Percentiles rank a stretch among this genome's conserved stretches.
These are phyloP conservation scores for Haberlea rhodopensis DNA, from an alignment of 257 asterid genomes.

Conservation along the genomic window DNA sequence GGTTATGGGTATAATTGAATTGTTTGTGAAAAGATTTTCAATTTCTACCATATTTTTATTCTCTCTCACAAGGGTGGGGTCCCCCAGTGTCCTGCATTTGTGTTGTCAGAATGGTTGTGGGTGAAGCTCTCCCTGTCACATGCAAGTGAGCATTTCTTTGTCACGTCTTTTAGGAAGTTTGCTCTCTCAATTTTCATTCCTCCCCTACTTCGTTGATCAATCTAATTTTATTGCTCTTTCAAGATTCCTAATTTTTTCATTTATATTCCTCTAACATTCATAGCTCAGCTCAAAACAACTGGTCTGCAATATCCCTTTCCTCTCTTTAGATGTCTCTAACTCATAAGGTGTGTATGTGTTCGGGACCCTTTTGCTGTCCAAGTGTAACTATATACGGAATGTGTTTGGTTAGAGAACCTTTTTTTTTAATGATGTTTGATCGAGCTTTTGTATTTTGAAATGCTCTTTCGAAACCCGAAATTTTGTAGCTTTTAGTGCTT, in stretches of 20 bases:
- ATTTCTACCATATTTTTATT: conserved; percentile 5
- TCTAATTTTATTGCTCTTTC: too few species aligned
- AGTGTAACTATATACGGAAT: background rate
- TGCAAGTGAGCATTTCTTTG: conserved; percentile 4
- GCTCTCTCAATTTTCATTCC: conserved; percentile 5
- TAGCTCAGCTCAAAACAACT: background rate
- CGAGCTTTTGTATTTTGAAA: too few species aligned
- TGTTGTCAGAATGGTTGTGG: conserved; percentile 15
- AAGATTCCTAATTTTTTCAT: too few species aligned
- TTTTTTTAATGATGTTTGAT: too few species aligned
- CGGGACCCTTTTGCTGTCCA: too few species aligned
- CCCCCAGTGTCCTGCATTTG: conserved; percentile 7
- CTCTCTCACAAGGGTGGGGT: conserved; percentile 9
- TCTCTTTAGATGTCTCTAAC: too few species aligned
- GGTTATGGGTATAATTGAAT: conserved; percentile 12
- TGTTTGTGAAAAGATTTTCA: conserved; percentile 5
- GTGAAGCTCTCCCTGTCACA: conserved; percentile 16
- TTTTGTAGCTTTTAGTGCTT: background rate
- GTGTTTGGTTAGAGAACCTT: conserved; percentile 16
- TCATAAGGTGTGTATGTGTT: too few species aligned
- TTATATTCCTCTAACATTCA: too few species aligned
- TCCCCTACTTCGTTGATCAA: conserved; percentile 7
- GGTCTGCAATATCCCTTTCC: background rate
- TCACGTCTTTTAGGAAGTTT: conserved; percentile 6
- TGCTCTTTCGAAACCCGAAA: too few species aligned